A percentile compares a stretch with the other conserved stretches of the same genome.
These are phyloP conservation scores for Pyrenula massariospora DNA, from an alignment of 495 filamentous ascomycete species.

Conservation along the genomic window DNA sequence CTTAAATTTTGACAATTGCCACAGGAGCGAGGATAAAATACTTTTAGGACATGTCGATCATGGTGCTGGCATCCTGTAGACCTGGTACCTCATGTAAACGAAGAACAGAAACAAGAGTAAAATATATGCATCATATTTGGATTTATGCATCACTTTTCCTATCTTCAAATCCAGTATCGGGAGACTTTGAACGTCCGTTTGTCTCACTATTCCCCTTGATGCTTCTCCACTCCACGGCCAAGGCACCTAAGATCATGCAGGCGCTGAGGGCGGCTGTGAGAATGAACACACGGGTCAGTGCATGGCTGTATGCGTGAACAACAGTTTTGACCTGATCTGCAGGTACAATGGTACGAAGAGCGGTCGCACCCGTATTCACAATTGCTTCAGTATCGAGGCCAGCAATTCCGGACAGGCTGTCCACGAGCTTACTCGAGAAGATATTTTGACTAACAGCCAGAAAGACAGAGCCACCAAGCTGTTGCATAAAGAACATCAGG, in stretches of 20 bases:
- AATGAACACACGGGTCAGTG: constrained; percentile 16
- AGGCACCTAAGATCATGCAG: constrained; percentile 5
- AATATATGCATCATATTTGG: too few species aligned
- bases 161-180: too few species aligned
- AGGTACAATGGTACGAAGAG: constrained; percentile 12
- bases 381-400: constrained; percentile 10
- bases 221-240: too few species aligned
- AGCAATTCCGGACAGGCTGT: constrained; percentile 8
- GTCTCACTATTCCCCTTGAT: too few species aligned
- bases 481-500: constrained; percentile 26
- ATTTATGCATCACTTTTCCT: too few species aligned
- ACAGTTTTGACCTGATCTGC: constrained; percentile 9
- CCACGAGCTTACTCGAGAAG: constrained; percentile 14
- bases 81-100: too few species aligned
- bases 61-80: too few species aligned
- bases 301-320: constrained; percentile 17
- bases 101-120: too few species aligned
- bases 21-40: too few species aligned
- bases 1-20: too few species aligned
- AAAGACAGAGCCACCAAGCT: constrained; percentile 27
- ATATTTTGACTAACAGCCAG: constrained; percentile 22
- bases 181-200: too few species aligned
- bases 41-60: too few species aligned
- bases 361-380: constrained; percentile 18
- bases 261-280: constrained; percentile 3